Conservation (phyloP, 2,329 filamentous ascomycete genomes). For the Westerdykella ornata region DNA sequence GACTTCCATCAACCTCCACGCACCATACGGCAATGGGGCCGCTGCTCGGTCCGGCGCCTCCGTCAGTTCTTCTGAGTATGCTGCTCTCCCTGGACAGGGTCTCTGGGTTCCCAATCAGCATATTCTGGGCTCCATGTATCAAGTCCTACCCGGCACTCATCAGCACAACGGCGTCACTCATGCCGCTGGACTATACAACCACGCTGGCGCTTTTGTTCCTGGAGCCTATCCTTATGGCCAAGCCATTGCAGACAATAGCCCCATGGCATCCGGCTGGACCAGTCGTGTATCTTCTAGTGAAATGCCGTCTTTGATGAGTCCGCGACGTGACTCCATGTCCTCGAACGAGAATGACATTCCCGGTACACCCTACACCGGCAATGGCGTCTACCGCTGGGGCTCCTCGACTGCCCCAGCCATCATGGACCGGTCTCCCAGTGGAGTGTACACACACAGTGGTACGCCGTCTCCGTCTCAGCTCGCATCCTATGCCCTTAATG, state of each 20-base stretch:
- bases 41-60: constrained; percentile 30
- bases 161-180: constrained; percentile 27
- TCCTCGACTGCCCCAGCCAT: constrained; percentile 38
- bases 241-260: constrained; percentile 41
- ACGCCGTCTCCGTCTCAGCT: constrained; percentile 47
- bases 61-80: constrained; percentile 31
- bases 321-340: constrained; percentile 47
- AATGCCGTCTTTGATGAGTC: constrained; percentile 47
- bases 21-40: constrained; percentile 27
- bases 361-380: constrained; percentile 42
- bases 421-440: constrained; percentile 46
- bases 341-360: constrained; percentile 49
- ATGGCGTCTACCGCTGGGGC: constrained; percentile 41
- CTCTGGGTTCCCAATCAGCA: constrained; percentile 36
- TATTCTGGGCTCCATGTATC: constrained; percentile 30
- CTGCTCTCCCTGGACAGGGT: constrained; percentile 30
- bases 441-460: constrained; percentile 42
- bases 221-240: constrained; percentile 42
- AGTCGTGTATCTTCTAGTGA: constrained; percentile 42
- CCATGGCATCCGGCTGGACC: constrained; percentile 43
- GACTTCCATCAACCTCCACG: constrained; percentile 33
- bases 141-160: constrained; percentile 25
- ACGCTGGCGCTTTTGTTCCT: constrained; percentile 40
- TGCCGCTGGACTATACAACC: constrained; percentile 42
- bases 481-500: constrained; percentile 40